Conservation (phyloP, 1,139 yeast species). For the Zygoascus hellenicus region DNA sequence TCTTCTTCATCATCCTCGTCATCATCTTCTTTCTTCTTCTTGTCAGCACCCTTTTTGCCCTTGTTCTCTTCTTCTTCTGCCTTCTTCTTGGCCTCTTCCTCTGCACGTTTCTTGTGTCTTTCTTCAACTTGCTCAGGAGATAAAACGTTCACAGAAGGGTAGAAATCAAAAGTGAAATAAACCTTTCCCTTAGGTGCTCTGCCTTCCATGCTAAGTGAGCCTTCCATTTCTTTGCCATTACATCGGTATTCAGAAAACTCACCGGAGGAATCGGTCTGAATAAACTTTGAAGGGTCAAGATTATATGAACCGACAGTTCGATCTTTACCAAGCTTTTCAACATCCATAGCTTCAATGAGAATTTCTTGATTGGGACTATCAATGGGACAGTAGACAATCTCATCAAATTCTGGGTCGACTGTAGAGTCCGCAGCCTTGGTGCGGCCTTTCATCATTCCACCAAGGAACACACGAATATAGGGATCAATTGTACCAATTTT, state of each 20-base stretch:
- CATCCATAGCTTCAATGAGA: constrained; percentile 88
- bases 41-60: constrained; percentile 27
- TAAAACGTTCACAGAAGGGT: constrained; percentile 72
- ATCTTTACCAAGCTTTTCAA: constrained; percentile 68
- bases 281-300: constrained; percentile 58
- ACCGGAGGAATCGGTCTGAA: constrained; percentile 62
- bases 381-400: constrained; percentile 72
- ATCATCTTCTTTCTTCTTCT: constrained; percentile 19
- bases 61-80: constrained; percentile 30
- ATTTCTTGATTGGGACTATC: constrained; percentile 76
- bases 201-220: constrained; percentile 55
- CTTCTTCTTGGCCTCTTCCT: constrained; percentile 31
- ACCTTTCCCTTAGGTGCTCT: constrained; percentile 80
- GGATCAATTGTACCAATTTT: constrained; percentile 91
- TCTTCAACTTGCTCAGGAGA: constrained; percentile 67
- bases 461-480: constrained; percentile 71
- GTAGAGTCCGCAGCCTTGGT: constrained; percentile 67
- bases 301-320: constrained; percentile 82
- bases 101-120: constrained; percentile 37
- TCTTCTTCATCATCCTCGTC: constrained; percentile 31
- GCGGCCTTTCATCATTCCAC: constrained; percentile 71
- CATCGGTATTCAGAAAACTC: constrained; percentile 49
- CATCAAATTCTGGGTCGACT: constrained; percentile 80
- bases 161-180: constrained; percentile 69
- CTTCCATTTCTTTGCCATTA: constrained; percentile 50